phyloP scores from a whole-genome alignment of 2,329 filamentous ascomycete species.

The Sclerotinia borealis region DNA sequence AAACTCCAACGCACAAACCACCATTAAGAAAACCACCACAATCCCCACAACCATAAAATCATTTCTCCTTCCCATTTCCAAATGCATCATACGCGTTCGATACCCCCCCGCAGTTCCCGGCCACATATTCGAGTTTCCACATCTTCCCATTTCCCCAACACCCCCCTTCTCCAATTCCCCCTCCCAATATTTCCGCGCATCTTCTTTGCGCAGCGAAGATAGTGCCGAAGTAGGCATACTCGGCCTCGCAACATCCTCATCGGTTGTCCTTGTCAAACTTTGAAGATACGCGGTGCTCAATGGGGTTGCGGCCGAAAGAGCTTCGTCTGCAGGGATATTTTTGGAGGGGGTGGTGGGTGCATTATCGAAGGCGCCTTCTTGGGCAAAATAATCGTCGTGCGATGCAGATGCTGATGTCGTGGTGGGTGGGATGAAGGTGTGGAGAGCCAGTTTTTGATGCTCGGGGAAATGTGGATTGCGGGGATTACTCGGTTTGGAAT shows the following conservation, averaged over 20 bases:
- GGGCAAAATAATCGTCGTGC: background rate
- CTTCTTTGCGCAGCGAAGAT: constrained; percentile 21
- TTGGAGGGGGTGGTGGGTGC: constrained; percentile 22
- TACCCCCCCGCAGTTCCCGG: constrained; percentile 3
- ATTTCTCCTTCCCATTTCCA: constrained; percentile 13
- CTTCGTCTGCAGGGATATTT: constrained; percentile 17
- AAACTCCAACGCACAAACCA: constrained; percentile 17
- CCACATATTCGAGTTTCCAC: constrained; percentile 6
- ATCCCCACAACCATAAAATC: constrained; percentile 30
- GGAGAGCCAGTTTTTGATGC: constrained; percentile 19
- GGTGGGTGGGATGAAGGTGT: background rate
- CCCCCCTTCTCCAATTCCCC: background rate
- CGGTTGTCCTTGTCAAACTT: constrained; percentile 17
- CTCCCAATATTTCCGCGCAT: constrained; percentile 24
- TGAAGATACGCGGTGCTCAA: constrained; percentile 24
- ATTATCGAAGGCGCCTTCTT: constrained; percentile 25
- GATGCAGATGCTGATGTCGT: background rate
- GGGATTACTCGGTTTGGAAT: background rate
- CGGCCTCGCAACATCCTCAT: constrained; percentile 6
- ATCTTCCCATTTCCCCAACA: constrained; percentile 3
- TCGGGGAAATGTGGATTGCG: constrained; percentile 25
- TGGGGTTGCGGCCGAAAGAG: constrained; percentile 22
- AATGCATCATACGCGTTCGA: constrained; percentile 8
- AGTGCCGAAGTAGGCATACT: constrained; percentile 25
- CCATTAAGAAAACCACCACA: constrained; percentile 26